These are phyloP conservation scores for Populus euphratica DNA, from an alignment of 345 rosid species.

Conservation along the genomic window DNA sequence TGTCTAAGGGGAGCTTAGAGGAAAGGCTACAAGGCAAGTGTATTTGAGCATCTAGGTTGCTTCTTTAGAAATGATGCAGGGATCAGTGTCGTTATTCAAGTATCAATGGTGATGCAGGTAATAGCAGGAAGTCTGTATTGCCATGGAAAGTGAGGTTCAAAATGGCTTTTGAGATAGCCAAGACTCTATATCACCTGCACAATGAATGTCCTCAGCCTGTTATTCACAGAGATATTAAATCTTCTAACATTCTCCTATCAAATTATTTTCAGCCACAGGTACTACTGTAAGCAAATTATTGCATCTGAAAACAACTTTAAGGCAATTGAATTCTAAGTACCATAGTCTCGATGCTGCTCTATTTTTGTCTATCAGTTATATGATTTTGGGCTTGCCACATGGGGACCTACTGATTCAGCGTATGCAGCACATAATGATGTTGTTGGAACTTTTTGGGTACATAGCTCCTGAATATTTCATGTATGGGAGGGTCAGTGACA, in stretches of 20 bases:
- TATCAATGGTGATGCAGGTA: constrained; percentile 4
- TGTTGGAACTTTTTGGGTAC: constrained; percentile 32
- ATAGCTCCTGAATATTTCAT: constrained; percentile 33
- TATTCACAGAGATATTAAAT: constrained; percentile 32
- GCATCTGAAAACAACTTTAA: background rate
- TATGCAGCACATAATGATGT: constrained; percentile 3
- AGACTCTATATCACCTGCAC: constrained; percentile 28
- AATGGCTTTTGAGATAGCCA: constrained; percentile 24
- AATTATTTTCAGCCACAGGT: constrained; percentile 26
- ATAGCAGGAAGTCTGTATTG: constrained; percentile 3
- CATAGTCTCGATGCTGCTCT: background rate
- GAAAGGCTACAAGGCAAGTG: constrained; percentile 22
- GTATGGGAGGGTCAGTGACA: constrained; percentile 26
- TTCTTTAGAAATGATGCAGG: background rate
- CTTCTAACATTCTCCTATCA: constrained; percentile 29
- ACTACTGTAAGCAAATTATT: background rate
- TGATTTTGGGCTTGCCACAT: constrained; percentile 27
- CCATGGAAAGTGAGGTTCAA: constrained; percentile 30
- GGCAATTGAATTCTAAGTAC: background rate
- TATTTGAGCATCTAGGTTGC: background rate
- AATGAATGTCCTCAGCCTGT: constrained; percentile 13
- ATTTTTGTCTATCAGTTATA: constrained; percentile 10
- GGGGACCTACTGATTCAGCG: constrained; percentile 19
- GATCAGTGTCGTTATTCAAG: background rate
- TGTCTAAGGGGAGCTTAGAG: constrained; percentile 27